These are phyloP conservation scores for Bipolaris zeicola DNA, from an alignment of 2,329 filamentous ascomycete genomes.

Conservation along the genomic window DNA sequence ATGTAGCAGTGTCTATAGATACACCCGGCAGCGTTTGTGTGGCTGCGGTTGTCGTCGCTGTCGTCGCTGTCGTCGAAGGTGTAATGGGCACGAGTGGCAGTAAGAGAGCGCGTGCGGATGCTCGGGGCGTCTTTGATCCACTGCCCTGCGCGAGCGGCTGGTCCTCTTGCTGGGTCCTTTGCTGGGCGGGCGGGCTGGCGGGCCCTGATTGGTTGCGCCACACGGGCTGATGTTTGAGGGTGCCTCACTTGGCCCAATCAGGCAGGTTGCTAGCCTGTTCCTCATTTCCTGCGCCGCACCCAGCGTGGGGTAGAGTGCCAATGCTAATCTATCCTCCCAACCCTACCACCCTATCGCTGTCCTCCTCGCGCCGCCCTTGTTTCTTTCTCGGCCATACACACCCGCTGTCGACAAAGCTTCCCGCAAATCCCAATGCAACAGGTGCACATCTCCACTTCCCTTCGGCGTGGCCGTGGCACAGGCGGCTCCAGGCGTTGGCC, in stretches of 20 bases:
- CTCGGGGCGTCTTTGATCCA: slow-evolving; percentile 8
- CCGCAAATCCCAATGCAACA: background rate
- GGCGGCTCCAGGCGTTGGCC: slow-evolving; percentile 23
- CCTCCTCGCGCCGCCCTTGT: slow-evolving; percentile 1
- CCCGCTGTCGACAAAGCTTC: background rate
- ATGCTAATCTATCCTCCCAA: slow-evolving; percentile 12
- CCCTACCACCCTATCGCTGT: slow-evolving; percentile 12
- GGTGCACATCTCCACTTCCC: background rate
- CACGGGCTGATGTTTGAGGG: slow-evolving; percentile 20
- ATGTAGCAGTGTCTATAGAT: background rate
- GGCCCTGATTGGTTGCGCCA: slow-evolving; percentile 16
- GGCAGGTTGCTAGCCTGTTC: slow-evolving; percentile 36
- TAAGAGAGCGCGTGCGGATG: slow-evolving; percentile 18
- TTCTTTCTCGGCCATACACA: background rate
- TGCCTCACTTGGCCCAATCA: slow-evolving; percentile 27
- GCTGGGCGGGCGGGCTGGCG: no score
- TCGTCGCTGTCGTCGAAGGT: background rate
- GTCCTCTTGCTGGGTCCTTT: slow-evolving; percentile 4
- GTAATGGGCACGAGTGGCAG: slow-evolving; percentile 5
- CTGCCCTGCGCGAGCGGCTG: slow-evolving; percentile 21
- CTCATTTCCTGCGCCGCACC: slow-evolving; percentile 14
- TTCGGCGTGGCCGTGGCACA: slow-evolving; percentile 17
- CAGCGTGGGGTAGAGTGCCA: slow-evolving; percentile 29
- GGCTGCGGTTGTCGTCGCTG: background rate
- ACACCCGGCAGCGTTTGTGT: background rate